phyloP scores from a whole-genome alignment of 2,329 filamentous ascomycete genomes.

The Microdochium paspali region DNA sequence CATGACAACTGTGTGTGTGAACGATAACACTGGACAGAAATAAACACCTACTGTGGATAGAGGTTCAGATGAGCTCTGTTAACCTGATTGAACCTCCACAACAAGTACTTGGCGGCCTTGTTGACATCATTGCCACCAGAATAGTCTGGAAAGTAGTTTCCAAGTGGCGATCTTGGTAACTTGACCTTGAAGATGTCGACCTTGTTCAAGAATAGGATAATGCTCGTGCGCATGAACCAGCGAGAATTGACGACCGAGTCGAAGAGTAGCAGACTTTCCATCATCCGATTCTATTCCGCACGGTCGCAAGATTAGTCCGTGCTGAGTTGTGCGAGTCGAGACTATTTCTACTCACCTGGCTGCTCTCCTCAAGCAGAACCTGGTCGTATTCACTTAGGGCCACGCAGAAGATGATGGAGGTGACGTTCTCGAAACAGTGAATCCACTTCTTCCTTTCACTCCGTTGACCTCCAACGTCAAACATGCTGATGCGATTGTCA shows the following conservation, averaged over 20 bases:
- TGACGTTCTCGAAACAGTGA: slow-evolving; percentile 99
- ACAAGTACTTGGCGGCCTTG: slow-evolving; percentile 90
- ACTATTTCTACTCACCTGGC: slow-evolving; percentile 62
- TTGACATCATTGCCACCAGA: slow-evolving; percentile 97
- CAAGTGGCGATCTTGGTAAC: slow-evolving; percentile 76
- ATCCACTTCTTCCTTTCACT: slow-evolving; percentile 99
- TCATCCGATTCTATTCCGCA: slow-evolving; percentile 81
- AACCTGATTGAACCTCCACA: slow-evolving; percentile 98
- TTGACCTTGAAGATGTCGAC: slow-evolving; percentile 98
- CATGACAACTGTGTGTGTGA: neutral
- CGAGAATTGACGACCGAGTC: slow-evolving; percentile 97
- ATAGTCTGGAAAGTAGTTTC: slow-evolving; percentile 96
- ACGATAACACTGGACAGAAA: too few species aligned
- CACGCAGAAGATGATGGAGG: slow-evolving; percentile 98
- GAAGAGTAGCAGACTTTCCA: slow-evolving; percentile 93
- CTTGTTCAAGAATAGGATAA: slow-evolving; percentile 98
- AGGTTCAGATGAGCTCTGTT: slow-evolving; percentile 93
- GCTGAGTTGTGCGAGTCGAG: too few species aligned
- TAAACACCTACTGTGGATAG: slow-evolving; percentile 78
- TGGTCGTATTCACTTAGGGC: slow-evolving; percentile 98
- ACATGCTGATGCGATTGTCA: slow-evolving; percentile 62
- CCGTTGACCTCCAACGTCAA: slow-evolving; percentile 93
- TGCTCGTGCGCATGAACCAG: slow-evolving; percentile 98
- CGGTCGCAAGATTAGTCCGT: neutral
- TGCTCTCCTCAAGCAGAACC: slow-evolving; percentile 91